A percentile compares a stretch with the other conserved stretches of the same genome.
Conservation (phyloP, 129 eudicot genomes). For the Arctium lappa region DNA sequence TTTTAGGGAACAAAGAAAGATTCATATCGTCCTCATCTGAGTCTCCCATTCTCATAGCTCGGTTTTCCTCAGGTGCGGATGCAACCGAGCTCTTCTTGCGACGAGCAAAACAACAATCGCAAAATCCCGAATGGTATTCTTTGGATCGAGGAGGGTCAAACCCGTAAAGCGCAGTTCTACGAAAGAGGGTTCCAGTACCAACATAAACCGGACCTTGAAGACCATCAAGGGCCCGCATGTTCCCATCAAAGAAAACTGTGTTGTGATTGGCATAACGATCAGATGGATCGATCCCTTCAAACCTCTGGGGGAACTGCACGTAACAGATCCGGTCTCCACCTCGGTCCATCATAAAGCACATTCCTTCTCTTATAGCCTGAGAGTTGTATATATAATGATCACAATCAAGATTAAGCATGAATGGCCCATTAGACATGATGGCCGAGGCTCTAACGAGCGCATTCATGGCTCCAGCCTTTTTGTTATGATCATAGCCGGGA, state of each 20-base stretch:
- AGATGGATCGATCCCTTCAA: slow-evolving; percentile 61
- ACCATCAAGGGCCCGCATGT: slow-evolving; percentile 64
- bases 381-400: slow-evolving; percentile 59
- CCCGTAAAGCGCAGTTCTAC: slow-evolving; percentile 51
- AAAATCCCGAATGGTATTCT: slow-evolving; percentile 44
- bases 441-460: slow-evolving; percentile 75
- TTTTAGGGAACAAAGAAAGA: slow-evolving; percentile 36
- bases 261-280: slow-evolving; percentile 63
- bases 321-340: slow-evolving; percentile 58
- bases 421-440: slow-evolving; percentile 66
- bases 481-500: slow-evolving; percentile 74
- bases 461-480: slow-evolving; percentile 77
- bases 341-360: slow-evolving; percentile 68
- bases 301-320: slow-evolving; percentile 54
- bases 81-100: slow-evolving; percentile 37
- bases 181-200: slow-evolving; percentile 54
- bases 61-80: slow-evolving; percentile 41
- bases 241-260: slow-evolving; percentile 59
- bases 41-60: slow-evolving; percentile 46
- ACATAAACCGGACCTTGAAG: slow-evolving; percentile 63
- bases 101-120: slow-evolving; percentile 41
- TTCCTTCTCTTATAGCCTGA: slow-evolving; percentile 55
- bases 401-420: slow-evolving; percentile 66
- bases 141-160: slow-evolving; percentile 59
- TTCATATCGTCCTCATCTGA: slow-evolving; percentile 47